These are phyloP conservation scores for Daldinia sp. DNA, from an alignment of 2,329 filamentous ascomycete genomes.

Conservation along the genomic window DNA sequence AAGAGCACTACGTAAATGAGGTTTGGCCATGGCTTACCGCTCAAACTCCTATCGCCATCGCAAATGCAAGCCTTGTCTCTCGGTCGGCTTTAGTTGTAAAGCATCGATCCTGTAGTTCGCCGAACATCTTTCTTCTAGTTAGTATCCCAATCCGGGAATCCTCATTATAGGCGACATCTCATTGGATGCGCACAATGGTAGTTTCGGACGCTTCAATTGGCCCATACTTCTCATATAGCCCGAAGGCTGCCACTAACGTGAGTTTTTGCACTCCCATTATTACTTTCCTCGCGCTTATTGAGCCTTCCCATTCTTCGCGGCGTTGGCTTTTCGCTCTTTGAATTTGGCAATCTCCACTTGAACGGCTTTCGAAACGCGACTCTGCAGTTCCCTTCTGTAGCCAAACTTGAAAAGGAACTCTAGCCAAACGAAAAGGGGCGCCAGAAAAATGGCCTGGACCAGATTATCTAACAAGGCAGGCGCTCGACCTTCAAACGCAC, in stretches of 20 bases:
- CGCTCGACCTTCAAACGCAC: conserved; percentile 86
- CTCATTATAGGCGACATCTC: conserved; percentile 18
- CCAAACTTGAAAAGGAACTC: conserved; percentile 91
- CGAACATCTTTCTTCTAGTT: background rate
- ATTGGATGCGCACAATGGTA: conserved; percentile 1
- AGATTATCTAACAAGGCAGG: conserved; percentile 93
- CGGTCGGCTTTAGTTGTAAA: conserved; percentile 5
- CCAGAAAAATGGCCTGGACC: conserved; percentile 89
- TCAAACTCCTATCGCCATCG: conserved; percentile 9
- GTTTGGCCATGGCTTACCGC: conserved; percentile 4
- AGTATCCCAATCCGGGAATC: conserved; percentile 1
- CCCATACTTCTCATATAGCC: conserved; percentile 2
- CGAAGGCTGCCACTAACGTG: background rate
- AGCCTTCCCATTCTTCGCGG: conserved; percentile 63
- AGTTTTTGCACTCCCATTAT: background rate
- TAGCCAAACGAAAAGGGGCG: conserved; percentile 97
- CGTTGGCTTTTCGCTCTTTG: conserved; percentile 64
- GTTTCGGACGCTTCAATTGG: background rate
- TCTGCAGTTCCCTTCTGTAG: conserved; percentile 88
- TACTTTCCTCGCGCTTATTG: conserved; percentile 53
- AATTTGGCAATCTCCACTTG: conserved; percentile 82
- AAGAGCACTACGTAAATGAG: conserved; percentile 19
- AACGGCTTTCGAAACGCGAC: conserved; percentile 81
- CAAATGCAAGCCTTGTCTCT: background rate
- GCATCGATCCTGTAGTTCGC: conserved; percentile 4